These are phyloP conservation scores for Sclerotinia borealis DNA, from an alignment of 2,329 filamentous ascomycete species.

Conservation along the genomic window DNA sequence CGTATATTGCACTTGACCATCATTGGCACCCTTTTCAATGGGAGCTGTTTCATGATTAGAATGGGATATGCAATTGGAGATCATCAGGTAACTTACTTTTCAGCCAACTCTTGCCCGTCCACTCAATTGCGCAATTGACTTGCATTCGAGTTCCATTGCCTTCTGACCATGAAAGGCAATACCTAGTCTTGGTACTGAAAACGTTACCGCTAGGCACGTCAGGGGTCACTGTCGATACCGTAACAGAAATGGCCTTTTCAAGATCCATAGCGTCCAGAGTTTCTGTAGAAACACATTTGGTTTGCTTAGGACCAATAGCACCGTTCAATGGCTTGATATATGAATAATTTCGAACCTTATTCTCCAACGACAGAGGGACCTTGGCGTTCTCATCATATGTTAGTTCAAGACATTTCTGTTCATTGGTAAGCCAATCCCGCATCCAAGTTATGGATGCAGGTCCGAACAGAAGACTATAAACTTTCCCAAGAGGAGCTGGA, in stretches of 20 bases:
- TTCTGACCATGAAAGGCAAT: conserved; percentile 89
- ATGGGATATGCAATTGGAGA: neutral
- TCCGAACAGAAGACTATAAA: conserved; percentile 86
- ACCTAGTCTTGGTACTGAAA: conserved; percentile 87
- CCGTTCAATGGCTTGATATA: conserved; percentile 89
- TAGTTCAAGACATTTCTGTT: conserved; percentile 86
- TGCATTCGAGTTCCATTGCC: conserved; percentile 79
- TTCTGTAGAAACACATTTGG: conserved; percentile 86
- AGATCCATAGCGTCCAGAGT: conserved; percentile 78
- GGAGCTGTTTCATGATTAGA: conserved; percentile 52
- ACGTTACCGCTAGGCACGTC: conserved; percentile 93
- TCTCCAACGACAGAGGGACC: conserved; percentile 65
- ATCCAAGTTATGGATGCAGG: conserved; percentile 74
- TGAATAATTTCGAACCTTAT: conserved; percentile 66
- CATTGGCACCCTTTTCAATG: conserved; percentile 91
- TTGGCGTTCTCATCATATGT: conserved; percentile 62
- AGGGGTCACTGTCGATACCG: conserved; percentile 78
- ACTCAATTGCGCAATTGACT: conserved; percentile 87
- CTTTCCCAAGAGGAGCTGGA: conserved; percentile 80
- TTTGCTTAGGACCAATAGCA: conserved; percentile 85
- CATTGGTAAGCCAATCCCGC: conserved; percentile 75
- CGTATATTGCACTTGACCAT: conserved; percentile 79
- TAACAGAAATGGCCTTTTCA: conserved; percentile 80
- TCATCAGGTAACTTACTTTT: conserved; percentile 57
- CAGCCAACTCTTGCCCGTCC: conserved; percentile 97